Conservation (phyloP, 441 rosid species). For the Gossypium armourianum region DNA sequence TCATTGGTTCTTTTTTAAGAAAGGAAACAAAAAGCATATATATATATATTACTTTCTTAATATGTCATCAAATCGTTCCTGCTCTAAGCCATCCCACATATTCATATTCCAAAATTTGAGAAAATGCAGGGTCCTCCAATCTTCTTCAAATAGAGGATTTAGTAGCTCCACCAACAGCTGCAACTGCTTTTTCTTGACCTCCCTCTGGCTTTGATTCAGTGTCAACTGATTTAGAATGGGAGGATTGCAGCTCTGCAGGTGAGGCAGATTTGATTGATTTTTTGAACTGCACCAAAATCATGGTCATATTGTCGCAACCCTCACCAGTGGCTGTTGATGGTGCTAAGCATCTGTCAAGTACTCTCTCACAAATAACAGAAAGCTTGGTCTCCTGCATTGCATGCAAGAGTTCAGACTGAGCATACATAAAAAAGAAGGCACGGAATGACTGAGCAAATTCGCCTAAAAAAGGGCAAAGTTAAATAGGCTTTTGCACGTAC, state of each 20-base stretch:
- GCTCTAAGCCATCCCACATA: conserved; percentile 12
- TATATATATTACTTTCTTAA: background rate
- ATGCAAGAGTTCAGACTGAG: background rate
- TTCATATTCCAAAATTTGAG: background rate
- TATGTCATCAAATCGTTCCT: background rate
- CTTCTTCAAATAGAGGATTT: background rate
- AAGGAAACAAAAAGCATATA: conserved; percentile 3
- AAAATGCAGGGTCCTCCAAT: background rate
- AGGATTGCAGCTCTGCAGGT: conserved; percentile 28
- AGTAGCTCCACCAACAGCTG: background rate
- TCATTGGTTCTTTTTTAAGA: background rate
- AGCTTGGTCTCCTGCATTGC: conserved; percentile 71
- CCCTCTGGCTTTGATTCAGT: conserved; percentile 21
- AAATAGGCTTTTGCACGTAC: conserved; percentile 29
- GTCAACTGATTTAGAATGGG: conserved; percentile 26
- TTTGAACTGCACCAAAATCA: conserved; percentile 85
- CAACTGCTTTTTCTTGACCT: conserved; percentile 18
- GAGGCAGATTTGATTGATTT: conserved; percentile 36
- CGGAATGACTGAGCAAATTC: background rate
- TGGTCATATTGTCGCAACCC: conserved; percentile 97
- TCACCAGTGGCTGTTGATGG: conserved; percentile 76
- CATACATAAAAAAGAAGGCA: background rate
- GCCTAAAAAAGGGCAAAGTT: background rate
- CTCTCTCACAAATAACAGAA: conserved; percentile 73
- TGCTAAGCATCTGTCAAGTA: conserved; percentile 75